A percentile compares a stretch with the other conserved stretches of the same genome.
Evolutionary conservation across 345 rosid species (phyloP).

Genomic region (Anastatica hierochuntica): DNA sequence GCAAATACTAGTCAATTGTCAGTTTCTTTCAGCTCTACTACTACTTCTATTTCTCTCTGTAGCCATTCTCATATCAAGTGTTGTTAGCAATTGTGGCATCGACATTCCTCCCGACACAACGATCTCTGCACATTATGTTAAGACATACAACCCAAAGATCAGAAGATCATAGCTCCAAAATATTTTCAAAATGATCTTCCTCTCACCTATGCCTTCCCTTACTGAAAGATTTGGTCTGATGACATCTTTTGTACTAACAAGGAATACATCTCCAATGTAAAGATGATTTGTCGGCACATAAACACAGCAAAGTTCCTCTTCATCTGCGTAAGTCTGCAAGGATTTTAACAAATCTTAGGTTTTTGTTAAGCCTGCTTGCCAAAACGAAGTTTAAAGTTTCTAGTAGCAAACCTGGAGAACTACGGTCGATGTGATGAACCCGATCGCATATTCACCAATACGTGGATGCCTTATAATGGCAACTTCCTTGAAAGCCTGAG

Average conservation of each 20-base stretch:
- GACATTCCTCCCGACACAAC: constrained; percentile 98
- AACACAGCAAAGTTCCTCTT: constrained; percentile 91
- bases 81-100: constrained; percentile 82
- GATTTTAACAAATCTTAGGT: neutral
- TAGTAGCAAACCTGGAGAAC: constrained; percentile 55
- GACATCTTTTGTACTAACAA: constrained; percentile 67
- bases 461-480: constrained; percentile 98
- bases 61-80: constrained; percentile 42
- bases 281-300: constrained; percentile 99
- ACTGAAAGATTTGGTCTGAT: constrained; percentile 94
- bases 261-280: constrained; percentile 91
- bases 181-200: neutral
- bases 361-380: neutral
- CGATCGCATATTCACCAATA: constrained; percentile 95
- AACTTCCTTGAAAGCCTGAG: constrained; percentile 93
- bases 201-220: constrained; percentile 95
- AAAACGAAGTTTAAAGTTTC: neutral
- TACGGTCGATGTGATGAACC: constrained; percentile 88
- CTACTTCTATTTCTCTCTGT: constrained; percentile 50
- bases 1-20: constrained; percentile 26
- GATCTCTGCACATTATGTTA: constrained; percentile 47
- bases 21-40: constrained; percentile 42
- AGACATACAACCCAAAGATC: constrained; percentile 9
- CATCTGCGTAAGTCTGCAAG: constrained; percentile 73
- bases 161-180: constrained; percentile 7